These are phyloP conservation scores for Aquilaria malaccensis DNA, from an alignment of 345 rosid genomes.

Conservation along the genomic window DNA sequence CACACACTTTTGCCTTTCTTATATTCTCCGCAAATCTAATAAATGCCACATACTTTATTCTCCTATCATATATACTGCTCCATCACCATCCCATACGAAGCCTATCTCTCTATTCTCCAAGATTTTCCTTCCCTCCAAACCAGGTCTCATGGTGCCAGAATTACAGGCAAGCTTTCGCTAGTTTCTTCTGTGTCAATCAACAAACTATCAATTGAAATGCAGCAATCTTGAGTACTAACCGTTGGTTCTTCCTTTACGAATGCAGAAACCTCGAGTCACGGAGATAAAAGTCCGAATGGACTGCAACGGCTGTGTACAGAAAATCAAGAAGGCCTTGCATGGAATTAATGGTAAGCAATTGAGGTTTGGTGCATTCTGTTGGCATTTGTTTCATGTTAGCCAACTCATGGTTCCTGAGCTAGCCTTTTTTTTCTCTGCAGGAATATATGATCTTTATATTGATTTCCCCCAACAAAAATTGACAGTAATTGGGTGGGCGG, in stretches of 20 bases:
- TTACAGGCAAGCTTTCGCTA: slow-evolving; percentile 26
- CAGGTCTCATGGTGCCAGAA: slow-evolving; percentile 36
- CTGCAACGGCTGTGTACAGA: slow-evolving; percentile 76
- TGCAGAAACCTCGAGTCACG: slow-evolving; percentile 54
- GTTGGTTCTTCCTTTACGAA: neutral
- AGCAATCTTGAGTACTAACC: slow-evolving; percentile 9
- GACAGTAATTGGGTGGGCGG: slow-evolving; percentile 65
- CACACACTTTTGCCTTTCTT: slow-evolving; percentile 40
- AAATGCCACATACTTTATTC: slow-evolving; percentile 42
- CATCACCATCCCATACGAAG: slow-evolving; percentile 10
- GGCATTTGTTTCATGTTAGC: neutral
- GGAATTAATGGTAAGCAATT: slow-evolving; percentile 48
- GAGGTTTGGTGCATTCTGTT: neutral
- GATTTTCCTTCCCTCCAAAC: slow-evolving; percentile 13
- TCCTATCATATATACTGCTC: slow-evolving; percentile 23
- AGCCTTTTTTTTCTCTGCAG: slow-evolving; percentile 19
- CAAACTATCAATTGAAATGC: neutral
- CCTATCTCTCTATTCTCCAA: slow-evolving; percentile 7
- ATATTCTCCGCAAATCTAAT: slow-evolving; percentile 38
- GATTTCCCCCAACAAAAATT: slow-evolving; percentile 62
- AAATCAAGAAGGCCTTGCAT: slow-evolving; percentile 60
- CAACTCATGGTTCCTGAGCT: neutral
- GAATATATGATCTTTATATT: slow-evolving; percentile 49
- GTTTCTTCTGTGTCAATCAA: neutral
- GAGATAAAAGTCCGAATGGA: slow-evolving; percentile 73